Base-by-base conservation (phyloP, 805 yeast genomes). In the Starmerella tilneyi region DNA sequence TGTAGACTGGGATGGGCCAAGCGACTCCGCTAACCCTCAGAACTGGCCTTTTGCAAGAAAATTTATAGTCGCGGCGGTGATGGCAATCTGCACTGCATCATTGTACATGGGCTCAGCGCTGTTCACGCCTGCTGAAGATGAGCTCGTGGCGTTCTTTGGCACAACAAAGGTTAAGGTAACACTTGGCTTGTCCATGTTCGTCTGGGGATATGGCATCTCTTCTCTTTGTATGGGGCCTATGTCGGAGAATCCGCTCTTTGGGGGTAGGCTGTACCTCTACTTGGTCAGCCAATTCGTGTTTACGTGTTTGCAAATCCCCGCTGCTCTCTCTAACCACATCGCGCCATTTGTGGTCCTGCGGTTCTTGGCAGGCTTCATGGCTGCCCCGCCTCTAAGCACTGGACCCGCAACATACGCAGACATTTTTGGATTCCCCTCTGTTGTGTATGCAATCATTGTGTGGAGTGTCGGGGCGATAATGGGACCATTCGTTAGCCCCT, bases 91-190 rank as follows among this genome's bases (percentile, higher is more conserved):
- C 45, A 71, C 80, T 7, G 57, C 67, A n/a, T 63, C 76, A 1
- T 73, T 74, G 0, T 78, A 78, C 56, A 70, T 75, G 69, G 79
- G 77, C 6, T 69, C 82, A 0, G 73, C 81, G 3, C 69, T 76
- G 63, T 58, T 17, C n/a, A n/a, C n/a, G n/a, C n/a, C n/a, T n/a
- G n/a, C n/a, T n/a, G n/a, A n/a, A n/a, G n/a, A n/a, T n/a, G 58
- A 64, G 21, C 61, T 77, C 30, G 67, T 62, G 60, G 63, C 60
- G 31, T 28, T 36, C n/a, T 73, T 75, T 55, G 46, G 59, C 13
- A 63, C 70, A 9, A 57, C 70, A 7, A 60, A 62, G 28, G 67
- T 66, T 2, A 63, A 65, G 15, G 74, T 76, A 0, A 61, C 71
- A 2, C 60, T 78, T 29, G 78, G 79, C 1, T 60, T 78, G 46